Evolutionary conservation across 108 stramenopile species (phyloP), one percentile per base, ranked within the genome.

Genomic region (Mediolabrus comicus): DNA sequence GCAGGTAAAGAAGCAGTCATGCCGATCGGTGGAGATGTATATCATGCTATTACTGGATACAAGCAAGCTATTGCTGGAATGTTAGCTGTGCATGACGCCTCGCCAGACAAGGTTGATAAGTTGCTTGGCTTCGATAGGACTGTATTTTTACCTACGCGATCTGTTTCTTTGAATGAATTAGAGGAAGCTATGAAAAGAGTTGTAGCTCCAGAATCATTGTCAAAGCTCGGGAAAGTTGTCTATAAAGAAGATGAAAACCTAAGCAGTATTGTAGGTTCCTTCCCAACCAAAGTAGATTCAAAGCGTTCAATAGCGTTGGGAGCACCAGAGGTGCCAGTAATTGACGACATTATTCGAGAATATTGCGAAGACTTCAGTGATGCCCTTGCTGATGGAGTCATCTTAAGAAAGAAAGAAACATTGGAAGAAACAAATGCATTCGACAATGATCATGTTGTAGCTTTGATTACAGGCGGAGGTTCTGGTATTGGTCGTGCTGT

Each of bases 401-500:
- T 25, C 39, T 53, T 38, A 11, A 39, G 14, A 61, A 31, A 51
- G 38, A 41, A 57, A 29, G 46, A 25, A n/a, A 25, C 27, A 16
- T 60, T 2, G 22, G 16, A 29, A 10, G 29, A n/a, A 0, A 17
- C 30, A 19, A 53, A 27, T 26, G 27, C n/a, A 25, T 55, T 38
- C 10, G 25, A 55, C 5, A 52, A 35, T 13, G 59, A 65, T 56
- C 30, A 16, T 11, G 77, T 74, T 25, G 82, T 89, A 2, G 91
- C 91, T 3, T 34, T 89, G 33, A 62, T 92, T 53, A 92, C 91
- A 12, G 91, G 91, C 8, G 89, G 75, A 16, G 88, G 91, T 11
- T 60, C 65, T 32, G 85, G 87, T 24, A 89, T 92, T 62, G 91
- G 91, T n/a, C 81, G 83, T 25, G 91, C 86, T 9, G 77, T 86